These are phyloP conservation scores for Yamadazyma oceani DNA, from an alignment of 1,139 yeast genomes.

Conservation along the genomic window DNA sequence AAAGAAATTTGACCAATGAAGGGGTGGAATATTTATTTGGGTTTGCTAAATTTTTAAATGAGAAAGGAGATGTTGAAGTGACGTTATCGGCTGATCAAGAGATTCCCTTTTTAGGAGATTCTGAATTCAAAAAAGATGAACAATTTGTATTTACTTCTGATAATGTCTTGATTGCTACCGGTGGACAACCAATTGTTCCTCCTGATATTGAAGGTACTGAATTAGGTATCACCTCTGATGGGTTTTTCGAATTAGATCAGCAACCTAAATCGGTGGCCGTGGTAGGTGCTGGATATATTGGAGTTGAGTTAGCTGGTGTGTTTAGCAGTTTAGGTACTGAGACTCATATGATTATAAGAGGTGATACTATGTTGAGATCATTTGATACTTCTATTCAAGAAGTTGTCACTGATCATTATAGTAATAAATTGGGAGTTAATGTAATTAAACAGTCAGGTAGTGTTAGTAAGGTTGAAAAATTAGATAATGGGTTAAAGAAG, in stretches of 20 bases:
- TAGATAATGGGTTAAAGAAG: slow-evolving; percentile 58
- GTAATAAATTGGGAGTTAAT: slow-evolving; percentile 70
- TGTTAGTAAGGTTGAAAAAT: slow-evolving; percentile 61
- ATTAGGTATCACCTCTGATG: slow-evolving; percentile 85
- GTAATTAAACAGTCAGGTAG: slow-evolving; percentile 65
- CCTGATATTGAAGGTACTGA: slow-evolving; percentile 75
- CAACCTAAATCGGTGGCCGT: slow-evolving; percentile 93
- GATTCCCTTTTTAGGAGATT: slow-evolving; percentile 31
- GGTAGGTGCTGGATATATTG: slow-evolving; percentile 98
- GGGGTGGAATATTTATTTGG: slow-evolving; percentile 88
- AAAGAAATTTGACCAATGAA: slow-evolving; percentile 79
- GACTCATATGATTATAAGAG: slow-evolving; percentile 84
- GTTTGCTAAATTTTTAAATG: slow-evolving; percentile 71
- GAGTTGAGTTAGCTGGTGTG: slow-evolving; percentile 92
- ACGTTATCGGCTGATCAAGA: slow-evolving; percentile 46
- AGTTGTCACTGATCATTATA: slow-evolving; percentile 77
- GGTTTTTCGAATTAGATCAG: slow-evolving; percentile 73
- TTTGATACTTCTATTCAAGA: slow-evolving; percentile 83
- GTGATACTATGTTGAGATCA: slow-evolving; percentile 82
- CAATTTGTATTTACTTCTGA: slow-evolving; percentile 72
- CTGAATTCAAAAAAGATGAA: slow-evolving; percentile 42
- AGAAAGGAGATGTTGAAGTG: slow-evolving; percentile 77
- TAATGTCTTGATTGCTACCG: slow-evolving; percentile 85
- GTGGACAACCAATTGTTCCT: slow-evolving; percentile 82
- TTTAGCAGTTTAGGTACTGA: slow-evolving; percentile 88